These are phyloP conservation scores for Aspergillus candidus DNA, from an alignment of 2,329 filamentous ascomycete genomes.

Conservation along the genomic window DNA sequence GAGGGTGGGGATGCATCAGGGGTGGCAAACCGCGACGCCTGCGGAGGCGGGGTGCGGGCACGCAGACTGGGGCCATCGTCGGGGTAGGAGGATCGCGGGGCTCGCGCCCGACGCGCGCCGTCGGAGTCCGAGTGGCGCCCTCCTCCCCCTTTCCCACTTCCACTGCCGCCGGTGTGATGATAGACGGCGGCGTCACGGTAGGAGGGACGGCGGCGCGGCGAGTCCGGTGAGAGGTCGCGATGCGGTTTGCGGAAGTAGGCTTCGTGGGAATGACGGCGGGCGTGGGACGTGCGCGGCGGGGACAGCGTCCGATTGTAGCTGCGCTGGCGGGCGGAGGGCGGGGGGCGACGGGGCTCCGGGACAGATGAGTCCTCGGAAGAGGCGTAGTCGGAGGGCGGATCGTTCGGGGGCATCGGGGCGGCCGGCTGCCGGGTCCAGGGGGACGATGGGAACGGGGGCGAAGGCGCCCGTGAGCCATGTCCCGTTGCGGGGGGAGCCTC, in stretches of 20 bases:
- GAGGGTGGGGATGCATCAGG: too few species aligned
- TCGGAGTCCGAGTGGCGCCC: constrained; percentile 16
- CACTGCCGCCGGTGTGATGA: neutral
- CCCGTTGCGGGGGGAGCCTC: constrained; percentile 2
- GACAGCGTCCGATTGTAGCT: constrained; percentile 22
- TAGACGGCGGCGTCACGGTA: constrained; percentile 5
- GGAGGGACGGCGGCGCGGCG: constrained; percentile 10
- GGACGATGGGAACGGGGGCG: constrained; percentile 15
- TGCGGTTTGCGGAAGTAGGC: constrained; percentile 26
- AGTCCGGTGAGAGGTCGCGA: constrained; percentile 24
- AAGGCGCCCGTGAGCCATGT: constrained; percentile 21
- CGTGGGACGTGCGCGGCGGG: constrained; percentile 17
- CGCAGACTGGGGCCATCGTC: constrained; percentile 3
- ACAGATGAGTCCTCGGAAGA: constrained; percentile 23
- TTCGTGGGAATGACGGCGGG: constrained; percentile 35
- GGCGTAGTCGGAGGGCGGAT: constrained; percentile 20
- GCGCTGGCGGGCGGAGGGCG: constrained; percentile 12
- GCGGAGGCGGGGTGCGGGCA: constrained; percentile 6
- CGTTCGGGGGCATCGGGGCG: constrained; percentile 10
- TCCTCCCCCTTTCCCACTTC: too few species aligned
- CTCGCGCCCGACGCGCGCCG: constrained; percentile 11
- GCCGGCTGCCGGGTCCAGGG: constrained; percentile 10
- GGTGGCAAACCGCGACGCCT: neutral
- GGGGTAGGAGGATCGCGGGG: constrained; percentile 9
- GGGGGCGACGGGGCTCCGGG: constrained; percentile 5